A percentile compares a stretch with the other conserved stretches of the same genome.
Evolutionary conservation across 2,329 filamentous ascomycete genomes (phyloP).

Genomic region (Geosmithia putterillii): DNA sequence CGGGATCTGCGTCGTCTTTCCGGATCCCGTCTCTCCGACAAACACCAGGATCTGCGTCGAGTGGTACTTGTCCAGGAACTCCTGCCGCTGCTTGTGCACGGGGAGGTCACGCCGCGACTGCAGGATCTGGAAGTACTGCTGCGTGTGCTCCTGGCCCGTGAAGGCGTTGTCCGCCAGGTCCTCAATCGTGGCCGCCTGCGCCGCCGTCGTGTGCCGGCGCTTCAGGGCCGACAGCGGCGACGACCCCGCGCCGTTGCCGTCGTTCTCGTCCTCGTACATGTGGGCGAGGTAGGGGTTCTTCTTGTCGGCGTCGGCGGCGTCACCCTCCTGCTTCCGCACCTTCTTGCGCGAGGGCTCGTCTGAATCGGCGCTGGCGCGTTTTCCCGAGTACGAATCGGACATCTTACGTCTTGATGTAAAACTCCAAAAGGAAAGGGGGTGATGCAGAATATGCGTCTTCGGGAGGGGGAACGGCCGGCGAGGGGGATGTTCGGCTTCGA

Average conservation of each 20-base stretch:
- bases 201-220: slow-evolving; percentile 69
- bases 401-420: slow-evolving; percentile 12
- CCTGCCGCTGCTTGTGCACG: slow-evolving; percentile 84
- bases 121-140: slow-evolving; percentile 83
- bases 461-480: background rate
- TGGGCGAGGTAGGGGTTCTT: slow-evolving; percentile 88
- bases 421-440: background rate
- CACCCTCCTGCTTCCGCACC: slow-evolving; percentile 20
- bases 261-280: slow-evolving; percentile 49
- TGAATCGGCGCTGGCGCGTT: slow-evolving; percentile 30
- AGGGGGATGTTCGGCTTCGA: background rate
- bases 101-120: slow-evolving; percentile 74
- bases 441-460: background rate
- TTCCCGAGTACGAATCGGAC: slow-evolving; percentile 25
- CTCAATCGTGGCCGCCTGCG: slow-evolving; percentile 62
- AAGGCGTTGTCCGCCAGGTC: slow-evolving; percentile 78
- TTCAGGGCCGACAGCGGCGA: slow-evolving; percentile 54
- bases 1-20: slow-evolving; percentile 97
- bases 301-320: slow-evolving; percentile 15
- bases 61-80: slow-evolving; percentile 90
- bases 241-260: slow-evolving; percentile 18
- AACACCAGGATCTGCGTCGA: slow-evolving; percentile 93
- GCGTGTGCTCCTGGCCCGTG: slow-evolving; percentile 63
- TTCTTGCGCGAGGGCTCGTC: slow-evolving; percentile 31
- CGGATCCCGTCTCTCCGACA: slow-evolving; percentile 97